Evolutionary conservation across 2,329 filamentous ascomycete genomes (phyloP).

Genomic region (Colletotrichum coccodes): DNA sequence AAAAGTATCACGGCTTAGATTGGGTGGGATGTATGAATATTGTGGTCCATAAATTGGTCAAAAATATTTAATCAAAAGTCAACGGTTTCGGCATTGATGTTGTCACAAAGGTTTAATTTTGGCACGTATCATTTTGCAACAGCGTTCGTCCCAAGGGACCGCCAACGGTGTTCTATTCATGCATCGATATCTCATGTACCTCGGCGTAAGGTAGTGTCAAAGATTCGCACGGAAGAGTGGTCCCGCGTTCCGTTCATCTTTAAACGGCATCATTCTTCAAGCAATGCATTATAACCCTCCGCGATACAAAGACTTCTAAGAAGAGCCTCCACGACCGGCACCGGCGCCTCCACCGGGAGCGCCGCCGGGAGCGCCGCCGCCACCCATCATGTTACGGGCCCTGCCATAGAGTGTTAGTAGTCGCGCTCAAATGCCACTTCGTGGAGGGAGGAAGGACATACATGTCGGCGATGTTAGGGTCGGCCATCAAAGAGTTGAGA

Average conservation of each 20-base stretch:
- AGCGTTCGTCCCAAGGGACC: background rate
- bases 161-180: conserved; percentile 8
- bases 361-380: conserved; percentile 35
- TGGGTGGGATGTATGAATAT: conserved; percentile 14
- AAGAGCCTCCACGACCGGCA: conserved; percentile 34
- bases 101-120: no score
- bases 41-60: background rate
- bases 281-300: background rate
- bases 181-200: conserved; percentile 12
- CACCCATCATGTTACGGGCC: conserved; percentile 59
- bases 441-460: conserved; percentile 61
- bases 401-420: conserved; percentile 38
- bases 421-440: background rate
- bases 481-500: conserved; percentile 85
- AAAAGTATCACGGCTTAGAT: background rate
- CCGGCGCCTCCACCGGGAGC: conserved; percentile 38
- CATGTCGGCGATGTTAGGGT: conserved; percentile 93
- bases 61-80: conserved; percentile 6
- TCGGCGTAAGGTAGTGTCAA: background rate
- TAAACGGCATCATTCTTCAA: background rate
- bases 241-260: background rate
- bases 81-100: no score
- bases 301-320: background rate
- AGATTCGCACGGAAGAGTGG: background rate
- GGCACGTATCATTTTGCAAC: background rate